Conservation (phyloP, 2,329 filamentous ascomycete genomes). For the Neocucurbitaria cava region DNA sequence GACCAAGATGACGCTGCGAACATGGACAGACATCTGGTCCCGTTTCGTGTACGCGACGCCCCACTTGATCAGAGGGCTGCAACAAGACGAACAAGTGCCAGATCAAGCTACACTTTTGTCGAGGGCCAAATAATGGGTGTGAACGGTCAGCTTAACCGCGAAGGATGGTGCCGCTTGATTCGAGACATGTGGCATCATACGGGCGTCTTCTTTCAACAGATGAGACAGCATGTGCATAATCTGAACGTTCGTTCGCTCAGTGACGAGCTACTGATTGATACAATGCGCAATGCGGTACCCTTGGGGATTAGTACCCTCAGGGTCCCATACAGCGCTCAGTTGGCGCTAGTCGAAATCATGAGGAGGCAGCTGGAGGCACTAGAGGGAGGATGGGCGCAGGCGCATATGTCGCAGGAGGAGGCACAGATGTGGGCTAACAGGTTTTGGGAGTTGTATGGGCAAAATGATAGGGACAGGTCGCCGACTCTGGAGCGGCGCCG, state of each 20-base stretch:
- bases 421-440: not conserved
- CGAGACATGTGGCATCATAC: constrained; percentile 6
- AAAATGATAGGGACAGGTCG: not conserved
- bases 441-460: not conserved
- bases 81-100: not conserved
- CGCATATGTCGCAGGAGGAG: not conserved
- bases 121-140: constrained; percentile 5
- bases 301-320: not conserved
- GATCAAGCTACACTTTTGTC: not conserved
- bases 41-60: not conserved
- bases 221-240: not conserved
- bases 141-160: not conserved
- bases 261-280: not conserved
- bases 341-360: not conserved
- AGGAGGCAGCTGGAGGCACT: constrained; percentile 2
- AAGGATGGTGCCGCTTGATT: constrained; percentile 2
- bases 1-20: not conserved
- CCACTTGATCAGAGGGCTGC: not conserved
- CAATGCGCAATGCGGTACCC: no score
- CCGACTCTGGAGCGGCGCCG: no score
- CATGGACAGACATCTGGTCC: not conserved
- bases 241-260: not conserved
- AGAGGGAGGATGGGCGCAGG: not conserved
- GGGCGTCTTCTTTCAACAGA: not conserved
- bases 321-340: not conserved